These are phyloP conservation scores for Rhododendron ferrugineum DNA, from an alignment of 148 eudicot genomes.

Conservation along the genomic window DNA sequence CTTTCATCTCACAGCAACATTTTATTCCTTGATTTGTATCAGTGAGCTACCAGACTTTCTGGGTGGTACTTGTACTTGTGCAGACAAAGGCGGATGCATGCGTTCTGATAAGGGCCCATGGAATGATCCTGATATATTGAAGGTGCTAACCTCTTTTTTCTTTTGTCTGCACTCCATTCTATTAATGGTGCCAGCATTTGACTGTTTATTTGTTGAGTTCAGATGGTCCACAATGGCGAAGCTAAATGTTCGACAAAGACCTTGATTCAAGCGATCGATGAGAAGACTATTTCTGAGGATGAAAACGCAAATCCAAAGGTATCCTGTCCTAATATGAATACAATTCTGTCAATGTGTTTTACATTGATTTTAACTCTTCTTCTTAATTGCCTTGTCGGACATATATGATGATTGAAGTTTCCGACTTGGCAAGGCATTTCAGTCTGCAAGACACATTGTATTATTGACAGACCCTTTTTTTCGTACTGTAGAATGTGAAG, in stretches of 20 bases:
- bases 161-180: neutral
- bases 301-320: constrained; percentile 34
- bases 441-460: neutral
- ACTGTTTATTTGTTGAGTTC: constrained; percentile 10
- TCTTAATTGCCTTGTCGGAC: neutral
- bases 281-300: constrained; percentile 58
- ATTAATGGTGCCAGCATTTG: neutral
- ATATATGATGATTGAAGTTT: neutral
- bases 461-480: neutral
- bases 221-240: constrained; percentile 91
- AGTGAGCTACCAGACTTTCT: constrained; percentile 89
- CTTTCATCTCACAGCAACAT: constrained; percentile 2
- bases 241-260: constrained; percentile 56
- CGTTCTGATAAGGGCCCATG: constrained; percentile 91
- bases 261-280: constrained; percentile 43
- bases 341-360: neutral
- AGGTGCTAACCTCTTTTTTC: constrained; percentile 36
- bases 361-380: neutral
- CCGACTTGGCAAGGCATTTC: neutral
- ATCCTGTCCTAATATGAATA: neutral
- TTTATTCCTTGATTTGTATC: constrained; percentile 17
- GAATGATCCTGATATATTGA: constrained; percentile 77
- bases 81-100: constrained; percentile 79
- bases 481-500: constrained; percentile 16
- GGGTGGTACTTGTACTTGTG: constrained; percentile 83